Percentiles rank a stretch among this genome's conserved stretches.
Conservation (phyloP, 805 yeast species). For the Candida orba region DNA sequence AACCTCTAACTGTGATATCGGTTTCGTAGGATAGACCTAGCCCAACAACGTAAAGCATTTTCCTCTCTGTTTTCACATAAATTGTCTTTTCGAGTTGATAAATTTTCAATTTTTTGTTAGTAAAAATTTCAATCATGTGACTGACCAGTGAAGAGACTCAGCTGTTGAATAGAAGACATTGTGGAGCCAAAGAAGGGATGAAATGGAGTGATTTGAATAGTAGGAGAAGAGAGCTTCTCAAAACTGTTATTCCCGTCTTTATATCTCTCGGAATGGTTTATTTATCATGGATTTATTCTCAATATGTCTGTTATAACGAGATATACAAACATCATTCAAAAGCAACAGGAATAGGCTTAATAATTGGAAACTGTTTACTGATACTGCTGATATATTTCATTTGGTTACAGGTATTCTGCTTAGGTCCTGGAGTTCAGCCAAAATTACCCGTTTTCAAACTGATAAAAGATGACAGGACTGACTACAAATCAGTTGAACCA, state of each 20-base stretch:
- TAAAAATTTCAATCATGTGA: background rate
- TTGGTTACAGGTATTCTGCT: constrained; percentile 39
- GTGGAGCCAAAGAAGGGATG: no score
- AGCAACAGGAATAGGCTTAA: constrained; percentile 26
- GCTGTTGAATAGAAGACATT: no score
- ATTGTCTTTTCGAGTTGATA: no score
- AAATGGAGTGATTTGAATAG: background rate
- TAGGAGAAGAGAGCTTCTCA: background rate
- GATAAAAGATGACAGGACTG: constrained; percentile 18
- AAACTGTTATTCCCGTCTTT: constrained; percentile 6
- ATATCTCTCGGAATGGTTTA: constrained; percentile 11
- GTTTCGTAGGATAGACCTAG: constrained; percentile 82
- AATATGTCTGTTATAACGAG: constrained; percentile 25
- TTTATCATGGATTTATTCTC: constrained; percentile 20
- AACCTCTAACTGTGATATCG: constrained; percentile 92
- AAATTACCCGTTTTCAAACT: constrained; percentile 30
- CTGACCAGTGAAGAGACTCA: background rate
- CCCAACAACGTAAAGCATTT: constrained; percentile 86
- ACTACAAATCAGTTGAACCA: constrained; percentile 27
- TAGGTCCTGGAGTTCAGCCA: constrained; percentile 56
- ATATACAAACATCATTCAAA: constrained; percentile 20
- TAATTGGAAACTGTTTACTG: constrained; percentile 25
- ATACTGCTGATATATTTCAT: constrained; percentile 21
- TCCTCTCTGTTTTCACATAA: background rate
- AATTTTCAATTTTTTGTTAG: background rate